Base-by-base conservation (phyloP, 2,329 filamentous ascomycete genomes). In the Xylaria sp. region DNA sequence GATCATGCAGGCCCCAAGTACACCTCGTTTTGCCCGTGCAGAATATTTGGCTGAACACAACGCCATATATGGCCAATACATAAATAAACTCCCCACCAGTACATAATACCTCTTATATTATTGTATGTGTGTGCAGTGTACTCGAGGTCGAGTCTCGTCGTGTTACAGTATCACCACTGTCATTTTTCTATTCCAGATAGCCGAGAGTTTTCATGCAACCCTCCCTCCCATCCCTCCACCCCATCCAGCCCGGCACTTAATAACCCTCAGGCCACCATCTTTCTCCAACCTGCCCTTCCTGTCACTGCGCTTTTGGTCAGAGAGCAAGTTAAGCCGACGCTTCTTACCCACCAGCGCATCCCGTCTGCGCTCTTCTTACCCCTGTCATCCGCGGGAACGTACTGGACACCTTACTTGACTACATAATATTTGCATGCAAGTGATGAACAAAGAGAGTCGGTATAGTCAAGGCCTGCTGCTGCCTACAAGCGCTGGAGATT, bases 311-410 rank as follows among this genome's bases (percentile, higher is more conserved):
- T 47, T 16, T 49, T 42, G 11, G 50, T 51, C 53, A 48, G 48
- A 53, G 48, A 55, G 61, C 53, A 59, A 54, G 55, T 61, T 42
- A 57, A 59, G 55, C 47, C 58, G 53, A 63, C 49, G 54, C 55
- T 46, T 54, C 59, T 39, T 49, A 18, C 44, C 42, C 23, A 35
- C 51, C 58, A 30, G 23, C 23, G 23, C 46, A 11, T 13, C 37
- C 37, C 37, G 13, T 35, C 23, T 34, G 34, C 9, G 49, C 23
- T 19, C 49, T 16, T n/a, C 35, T 48, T 42, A 60, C 50, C 61
- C 59, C 50, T 56, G 59, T 61, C 59, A 16, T 19, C 23, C 11
- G 13, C 35, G n/a, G 47, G 54, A 56, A n/a, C 16, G 51, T 51
- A 61, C 58, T 63, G 55, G 7, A 34, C 55, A 60, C 55, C 58